Evolutionary conservation across 176 grass and related monocot species (phyloP).

Genomic region (Phragmites australis): DNA sequence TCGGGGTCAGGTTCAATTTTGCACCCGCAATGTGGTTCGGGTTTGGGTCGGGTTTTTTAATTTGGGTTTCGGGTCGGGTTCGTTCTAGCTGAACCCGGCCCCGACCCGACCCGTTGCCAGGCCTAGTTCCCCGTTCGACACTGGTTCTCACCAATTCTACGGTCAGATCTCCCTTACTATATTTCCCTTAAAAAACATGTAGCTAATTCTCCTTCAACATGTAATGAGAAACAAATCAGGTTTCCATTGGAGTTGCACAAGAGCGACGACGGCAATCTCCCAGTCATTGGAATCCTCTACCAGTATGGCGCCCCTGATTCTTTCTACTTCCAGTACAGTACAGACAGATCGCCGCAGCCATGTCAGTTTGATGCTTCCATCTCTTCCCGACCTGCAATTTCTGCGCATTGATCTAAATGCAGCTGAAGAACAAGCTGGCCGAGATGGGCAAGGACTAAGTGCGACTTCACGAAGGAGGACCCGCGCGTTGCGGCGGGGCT

Average conservation of each 20-base stretch:
- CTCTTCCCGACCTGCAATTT: background rate
- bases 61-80: too few species aligned
- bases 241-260: constrained; percentile 65
- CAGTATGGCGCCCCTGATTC: constrained; percentile 44
- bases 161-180: too few species aligned
- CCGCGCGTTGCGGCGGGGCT: background rate
- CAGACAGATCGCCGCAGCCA: background rate
- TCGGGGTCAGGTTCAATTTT: too few species aligned
- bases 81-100: too few species aligned
- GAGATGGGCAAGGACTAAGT: constrained; percentile 24
- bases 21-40: too few species aligned
- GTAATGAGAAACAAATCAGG: background rate
- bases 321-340: constrained; percentile 80
- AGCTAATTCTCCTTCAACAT: too few species aligned
- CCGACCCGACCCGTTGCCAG: too few species aligned
- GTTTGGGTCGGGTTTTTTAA: too few species aligned
- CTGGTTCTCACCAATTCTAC: too few species aligned
- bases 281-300: constrained; percentile 63
- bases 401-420: background rate
- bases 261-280: constrained; percentile 25
- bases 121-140: too few species aligned
- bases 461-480: constrained; percentile 40
- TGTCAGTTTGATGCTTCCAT: too few species aligned
- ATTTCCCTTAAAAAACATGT: too few species aligned
- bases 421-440: constrained; percentile 41